Conservation (phyloP, 495 filamentous ascomycete genomes). For the Neurospora tetrasperma region DNA sequence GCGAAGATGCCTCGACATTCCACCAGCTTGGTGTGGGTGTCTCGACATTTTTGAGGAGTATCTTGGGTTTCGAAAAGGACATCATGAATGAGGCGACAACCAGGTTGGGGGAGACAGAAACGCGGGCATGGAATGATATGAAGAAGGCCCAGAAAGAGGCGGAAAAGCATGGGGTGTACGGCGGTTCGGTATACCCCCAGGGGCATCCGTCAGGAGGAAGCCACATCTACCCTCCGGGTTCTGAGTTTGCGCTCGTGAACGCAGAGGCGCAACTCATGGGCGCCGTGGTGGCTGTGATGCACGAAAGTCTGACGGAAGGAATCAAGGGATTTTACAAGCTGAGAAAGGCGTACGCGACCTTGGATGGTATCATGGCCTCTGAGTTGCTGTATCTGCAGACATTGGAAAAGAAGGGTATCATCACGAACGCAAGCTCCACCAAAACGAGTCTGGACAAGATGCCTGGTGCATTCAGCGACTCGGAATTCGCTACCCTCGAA, state of each 20-base stretch:
- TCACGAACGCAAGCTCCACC: neutral
- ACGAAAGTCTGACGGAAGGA: constrained; percentile 86
- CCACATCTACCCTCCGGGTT: constrained; percentile 64
- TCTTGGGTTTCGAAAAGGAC: constrained; percentile 90
- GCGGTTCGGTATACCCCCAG: constrained; percentile 12
- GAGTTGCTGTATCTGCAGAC: constrained; percentile 34
- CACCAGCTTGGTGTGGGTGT: constrained; percentile 80
- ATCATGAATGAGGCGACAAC: constrained; percentile 78
- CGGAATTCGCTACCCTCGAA: constrained; percentile 22
- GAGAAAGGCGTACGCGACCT: constrained; percentile 75
- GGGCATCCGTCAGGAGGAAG: constrained; percentile 7
- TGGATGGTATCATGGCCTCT: constrained; percentile 58
- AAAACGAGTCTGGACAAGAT: constrained; percentile 13
- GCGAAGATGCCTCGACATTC: constrained; percentile 71
- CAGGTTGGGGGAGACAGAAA: constrained; percentile 69
- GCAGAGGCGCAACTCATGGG: constrained; percentile 81
- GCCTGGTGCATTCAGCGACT: constrained; percentile 27
- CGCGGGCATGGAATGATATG: constrained; percentile 63
- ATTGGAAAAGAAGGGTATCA: neutral
- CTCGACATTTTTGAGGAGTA: constrained; percentile 73
- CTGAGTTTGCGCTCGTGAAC: constrained; percentile 66
- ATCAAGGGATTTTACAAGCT: constrained; percentile 89
- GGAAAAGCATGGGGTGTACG: constrained; percentile 17
- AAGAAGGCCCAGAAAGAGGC: constrained; percentile 56
- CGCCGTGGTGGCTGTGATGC: constrained; percentile 79